phyloP scores from a whole-genome alignment of 148 eudicot species.

The Heliamphora exappendiculata region DNA sequence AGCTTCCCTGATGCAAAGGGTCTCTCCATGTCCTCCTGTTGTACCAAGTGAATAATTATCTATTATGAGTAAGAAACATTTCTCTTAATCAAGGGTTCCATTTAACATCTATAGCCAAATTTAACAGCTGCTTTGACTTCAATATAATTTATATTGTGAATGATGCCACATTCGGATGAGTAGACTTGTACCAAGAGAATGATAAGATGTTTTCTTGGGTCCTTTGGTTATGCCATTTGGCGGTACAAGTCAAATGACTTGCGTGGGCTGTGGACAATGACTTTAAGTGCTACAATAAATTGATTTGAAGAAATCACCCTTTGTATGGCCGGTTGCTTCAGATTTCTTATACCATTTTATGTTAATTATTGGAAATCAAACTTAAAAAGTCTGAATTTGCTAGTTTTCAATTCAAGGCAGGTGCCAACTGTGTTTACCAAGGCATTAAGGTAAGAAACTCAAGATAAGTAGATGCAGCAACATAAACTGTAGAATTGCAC shows the following conservation, averaged over 20 bases:
- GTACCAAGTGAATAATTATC: background rate
- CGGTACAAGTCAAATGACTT: background rate
- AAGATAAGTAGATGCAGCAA: too few relatives aligned
- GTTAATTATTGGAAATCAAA: background rate
- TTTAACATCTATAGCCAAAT: background rate
- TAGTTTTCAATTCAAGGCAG: too few relatives aligned
- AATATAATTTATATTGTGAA: background rate
- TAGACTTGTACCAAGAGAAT: background rate
- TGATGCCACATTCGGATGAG: background rate
- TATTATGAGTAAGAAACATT: background rate
- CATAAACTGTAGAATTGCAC: too few relatives aligned
- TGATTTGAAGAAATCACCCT: background rate
- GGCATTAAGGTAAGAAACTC: too few relatives aligned
- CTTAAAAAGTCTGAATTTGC: background rate
- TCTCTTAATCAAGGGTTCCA: background rate
- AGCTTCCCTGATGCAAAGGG: background rate
- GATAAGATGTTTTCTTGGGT: background rate
- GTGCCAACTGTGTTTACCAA: too few relatives aligned
- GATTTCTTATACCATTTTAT: too few relatives aligned
- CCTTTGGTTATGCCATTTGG: background rate
- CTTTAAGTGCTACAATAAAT: background rate
- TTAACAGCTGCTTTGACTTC: background rate
- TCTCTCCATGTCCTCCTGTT: background rate
- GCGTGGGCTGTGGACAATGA: background rate
- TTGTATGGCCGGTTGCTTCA: background rate